phyloP scores from a whole-genome alignment of 1,284 basidiomycete species.

The Ceratorhiza oryzae-sativae region DNA sequence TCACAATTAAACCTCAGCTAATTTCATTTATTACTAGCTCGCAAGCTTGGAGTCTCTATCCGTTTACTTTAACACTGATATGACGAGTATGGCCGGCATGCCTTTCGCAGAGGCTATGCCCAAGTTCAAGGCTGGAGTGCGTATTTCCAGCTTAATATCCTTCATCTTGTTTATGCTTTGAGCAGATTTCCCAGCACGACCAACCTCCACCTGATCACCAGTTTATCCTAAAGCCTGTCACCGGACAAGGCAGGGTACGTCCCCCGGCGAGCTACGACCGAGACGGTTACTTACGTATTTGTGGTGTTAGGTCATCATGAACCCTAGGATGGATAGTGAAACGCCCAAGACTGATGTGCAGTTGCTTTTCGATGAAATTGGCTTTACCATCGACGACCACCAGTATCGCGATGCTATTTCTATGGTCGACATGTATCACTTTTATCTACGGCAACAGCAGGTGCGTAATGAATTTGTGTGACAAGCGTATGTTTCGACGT shows the following conservation, averaged over 20 bases:
- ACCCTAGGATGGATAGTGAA: constrained; percentile 74
- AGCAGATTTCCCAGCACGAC: constrained; percentile 70
- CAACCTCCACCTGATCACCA: constrained; percentile 73
- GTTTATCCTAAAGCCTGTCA: constrained; percentile 95
- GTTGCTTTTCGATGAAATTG: constrained; percentile 93
- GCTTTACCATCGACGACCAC: constrained; percentile 89
- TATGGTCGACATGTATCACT: constrained; percentile 96
- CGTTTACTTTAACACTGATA: constrained; percentile 96
- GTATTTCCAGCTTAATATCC: constrained; percentile 39
- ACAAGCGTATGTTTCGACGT: neutral
- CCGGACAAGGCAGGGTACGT: constrained; percentile 87
- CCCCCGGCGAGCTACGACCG: neutral
- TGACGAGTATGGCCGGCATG: constrained; percentile 78
- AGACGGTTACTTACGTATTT: neutral
- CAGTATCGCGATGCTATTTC: constrained; percentile 97
- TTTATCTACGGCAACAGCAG: constrained; percentile 90
- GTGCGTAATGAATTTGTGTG: constrained; percentile 53
- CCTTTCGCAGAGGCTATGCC: constrained; percentile 72
- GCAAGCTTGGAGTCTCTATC: constrained; percentile 88
- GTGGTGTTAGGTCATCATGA: constrained; percentile 73
- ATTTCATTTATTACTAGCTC: constrained; percentile 59
- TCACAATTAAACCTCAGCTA: neutral
- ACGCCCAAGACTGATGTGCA: constrained; percentile 89
- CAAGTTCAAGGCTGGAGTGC: constrained; percentile 80
- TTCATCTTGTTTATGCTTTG: neutral